Evolutionary conservation across 139 green algal genomes (phyloP).

Genomic region (Tetradesmus obliquus): DNA sequence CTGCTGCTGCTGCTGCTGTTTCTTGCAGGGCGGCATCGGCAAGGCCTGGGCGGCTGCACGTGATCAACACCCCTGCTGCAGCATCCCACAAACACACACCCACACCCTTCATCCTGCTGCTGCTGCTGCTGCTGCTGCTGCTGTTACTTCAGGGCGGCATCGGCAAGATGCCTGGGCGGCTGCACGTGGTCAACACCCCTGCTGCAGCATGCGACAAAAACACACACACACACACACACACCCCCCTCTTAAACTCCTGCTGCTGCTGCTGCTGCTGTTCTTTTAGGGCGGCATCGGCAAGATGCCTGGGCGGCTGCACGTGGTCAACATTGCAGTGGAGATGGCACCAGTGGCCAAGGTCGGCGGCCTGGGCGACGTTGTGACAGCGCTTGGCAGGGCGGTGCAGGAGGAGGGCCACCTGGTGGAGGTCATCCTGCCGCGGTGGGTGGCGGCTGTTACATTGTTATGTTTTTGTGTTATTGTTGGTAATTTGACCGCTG

Average conservation of each 20-base stretch:
- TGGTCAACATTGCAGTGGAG: slow-evolving; percentile 96
- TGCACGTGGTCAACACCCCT: too few species aligned
- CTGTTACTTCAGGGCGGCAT: too few species aligned
- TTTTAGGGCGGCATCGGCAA: not conserved
- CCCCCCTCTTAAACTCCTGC: too few species aligned
- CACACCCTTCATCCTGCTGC: too few species aligned
- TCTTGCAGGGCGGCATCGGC: not conserved
- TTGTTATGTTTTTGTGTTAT: not conserved
- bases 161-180: too few species aligned
- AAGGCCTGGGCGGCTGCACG: slow-evolving; percentile 68
- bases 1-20: not conserved
- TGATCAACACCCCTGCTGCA: slow-evolving; percentile 77
- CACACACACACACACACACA: too few species aligned
- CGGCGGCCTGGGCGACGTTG: slow-evolving; percentile 95
- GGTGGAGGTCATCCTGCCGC: slow-evolving; percentile 81
- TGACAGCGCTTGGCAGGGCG: slow-evolving; percentile 89
- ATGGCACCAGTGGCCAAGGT: slow-evolving; percentile 99
- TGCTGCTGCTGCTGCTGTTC: not conserved
- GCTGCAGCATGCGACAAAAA: too few species aligned
- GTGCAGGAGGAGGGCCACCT: slow-evolving; percentile 92
- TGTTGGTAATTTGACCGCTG: not conserved
- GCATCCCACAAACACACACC: too few species aligned
- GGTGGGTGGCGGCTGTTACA: slow-evolving; percentile 49
- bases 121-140: too few species aligned
- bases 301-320: slow-evolving; percentile 66